Base-by-base conservation (phyloP, 75 land plant genomes). In the Gnetum montanum region DNA sequence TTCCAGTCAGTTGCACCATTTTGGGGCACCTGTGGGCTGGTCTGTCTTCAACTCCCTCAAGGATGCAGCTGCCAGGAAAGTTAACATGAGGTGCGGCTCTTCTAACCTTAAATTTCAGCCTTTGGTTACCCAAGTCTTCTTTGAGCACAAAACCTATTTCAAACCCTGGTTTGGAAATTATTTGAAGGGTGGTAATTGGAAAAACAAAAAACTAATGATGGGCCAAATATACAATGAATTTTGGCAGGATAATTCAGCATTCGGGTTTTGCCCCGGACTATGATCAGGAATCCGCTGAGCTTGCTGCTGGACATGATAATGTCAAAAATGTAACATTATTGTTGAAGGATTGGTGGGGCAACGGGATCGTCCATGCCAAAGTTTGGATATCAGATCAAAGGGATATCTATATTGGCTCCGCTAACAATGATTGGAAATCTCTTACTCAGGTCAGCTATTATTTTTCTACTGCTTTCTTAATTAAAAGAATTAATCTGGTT, bases 391-490 rank as follows among this genome's bases (percentile, higher is more conserved):
- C 94, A 3, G 83, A 81, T 63, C 25, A 41, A 10, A 71, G 65
- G 56, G 78, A 88, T 37, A 59, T 86, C 0, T 88, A 88, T 61
- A 81, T 88, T 41, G 94, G 94, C 12, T 88, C 94, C 36, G 94
- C 94, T 29, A 88, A 88, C 60, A 85, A 88, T 72, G 94, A 85
- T 62, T 88, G 94, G 94, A 88, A 88, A 62, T 88, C 94, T 67
- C 80, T 85, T 29, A 81, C 94, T 31, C 94, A 88, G 90, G 94
- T 88, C 66, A 8, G 31, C 5, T 30, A 1, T 6, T 33, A 67
- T 35, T 6, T 4, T 45, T 31, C 12, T 18, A 26, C 43, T n/a
- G n/a, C n/a, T n/a, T n/a, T n/a, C n/a, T 31, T 34, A 49, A 22
- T 34, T n/a, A 11, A 38, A n/a, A n/a, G n/a, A n/a, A n/a, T n/a